Evolutionary conservation across 148 eudicot genomes (phyloP).

Genomic region (Fagopyrum esculentum): DNA sequence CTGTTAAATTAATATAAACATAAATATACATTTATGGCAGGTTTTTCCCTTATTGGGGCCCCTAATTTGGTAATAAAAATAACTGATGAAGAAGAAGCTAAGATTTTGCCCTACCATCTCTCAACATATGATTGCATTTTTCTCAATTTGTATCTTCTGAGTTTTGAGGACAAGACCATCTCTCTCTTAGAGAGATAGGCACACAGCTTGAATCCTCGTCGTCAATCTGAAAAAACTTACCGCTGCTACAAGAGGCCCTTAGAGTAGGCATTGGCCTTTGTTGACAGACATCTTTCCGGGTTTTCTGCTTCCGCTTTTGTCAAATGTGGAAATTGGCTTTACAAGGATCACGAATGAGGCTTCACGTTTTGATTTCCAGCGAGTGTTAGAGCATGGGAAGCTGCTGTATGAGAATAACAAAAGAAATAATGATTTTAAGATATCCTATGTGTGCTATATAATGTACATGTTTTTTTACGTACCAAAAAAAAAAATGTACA

Average conservation of each 20-base stretch:
- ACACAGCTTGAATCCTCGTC: not conserved
- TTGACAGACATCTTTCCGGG: not conserved
- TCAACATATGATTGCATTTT: not conserved
- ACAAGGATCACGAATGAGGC: conserved; percentile 4
- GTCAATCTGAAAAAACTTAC: not conserved
- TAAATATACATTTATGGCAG: not conserved
- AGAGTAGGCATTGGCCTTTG: not conserved
- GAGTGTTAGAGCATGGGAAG: not conserved
- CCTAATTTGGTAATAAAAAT: not conserved
- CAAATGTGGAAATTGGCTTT: conserved; percentile 1
- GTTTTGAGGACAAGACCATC: not conserved
- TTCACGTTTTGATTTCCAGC: conserved; percentile 7
- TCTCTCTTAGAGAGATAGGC: conserved; percentile 1
- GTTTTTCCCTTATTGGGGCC: not conserved
- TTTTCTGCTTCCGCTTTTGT: not conserved
- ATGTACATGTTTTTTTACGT: not conserved
- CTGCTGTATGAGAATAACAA: not conserved
- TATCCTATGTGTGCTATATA: not conserved
- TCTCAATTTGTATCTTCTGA: not conserved
- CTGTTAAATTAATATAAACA: not conserved
- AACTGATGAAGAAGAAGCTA: not conserved
- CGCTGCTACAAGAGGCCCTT: not conserved
- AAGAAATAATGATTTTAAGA: not conserved
- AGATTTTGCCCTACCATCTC: not conserved
- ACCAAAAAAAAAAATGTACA: not conserved